These are phyloP conservation scores for Yarrowia porcina DNA, from an alignment of 805 yeast species.

Conservation along the genomic window DNA sequence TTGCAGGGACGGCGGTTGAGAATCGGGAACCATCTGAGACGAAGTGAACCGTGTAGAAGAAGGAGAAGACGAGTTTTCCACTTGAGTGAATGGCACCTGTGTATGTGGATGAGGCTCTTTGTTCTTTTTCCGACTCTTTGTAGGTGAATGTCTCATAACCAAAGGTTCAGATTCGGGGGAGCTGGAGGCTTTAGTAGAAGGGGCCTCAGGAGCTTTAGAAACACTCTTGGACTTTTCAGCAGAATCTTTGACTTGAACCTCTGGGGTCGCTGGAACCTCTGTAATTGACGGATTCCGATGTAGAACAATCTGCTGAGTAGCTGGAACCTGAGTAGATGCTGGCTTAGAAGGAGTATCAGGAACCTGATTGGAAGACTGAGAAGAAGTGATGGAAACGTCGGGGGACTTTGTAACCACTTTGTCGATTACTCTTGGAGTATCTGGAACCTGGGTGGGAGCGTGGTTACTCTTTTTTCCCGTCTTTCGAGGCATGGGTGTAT, in stretches of 20 bases:
- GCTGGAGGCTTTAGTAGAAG: not conserved
- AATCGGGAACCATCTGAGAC: not conserved
- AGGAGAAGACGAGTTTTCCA: not conserved
- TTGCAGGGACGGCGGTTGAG: not conserved
- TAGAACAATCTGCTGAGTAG: not conserved
- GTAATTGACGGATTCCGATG: not conserved
- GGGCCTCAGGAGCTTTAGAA: not conserved
- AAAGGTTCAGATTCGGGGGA: too few species aligned
- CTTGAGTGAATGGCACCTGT: not conserved
- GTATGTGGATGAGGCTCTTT: not conserved
- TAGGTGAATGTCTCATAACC: not conserved
- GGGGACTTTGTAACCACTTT: too few species aligned
- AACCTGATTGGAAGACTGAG: not conserved
- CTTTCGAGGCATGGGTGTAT: not conserved
- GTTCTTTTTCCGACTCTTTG: not conserved
- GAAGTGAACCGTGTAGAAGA: not conserved
- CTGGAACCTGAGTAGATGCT: not conserved
- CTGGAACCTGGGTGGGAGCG: not conserved
- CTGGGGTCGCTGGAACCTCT: not conserved
- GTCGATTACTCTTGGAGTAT: too few species aligned
- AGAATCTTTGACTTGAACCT: not conserved
- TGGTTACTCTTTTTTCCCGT: not conserved
- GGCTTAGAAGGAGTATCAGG: not conserved
- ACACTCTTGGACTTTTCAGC: not conserved
- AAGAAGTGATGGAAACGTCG: too few species aligned